Evolutionary conservation across 2,329 filamentous ascomycete species (phyloP).

Genomic region (Hypomyces rosellus): DNA sequence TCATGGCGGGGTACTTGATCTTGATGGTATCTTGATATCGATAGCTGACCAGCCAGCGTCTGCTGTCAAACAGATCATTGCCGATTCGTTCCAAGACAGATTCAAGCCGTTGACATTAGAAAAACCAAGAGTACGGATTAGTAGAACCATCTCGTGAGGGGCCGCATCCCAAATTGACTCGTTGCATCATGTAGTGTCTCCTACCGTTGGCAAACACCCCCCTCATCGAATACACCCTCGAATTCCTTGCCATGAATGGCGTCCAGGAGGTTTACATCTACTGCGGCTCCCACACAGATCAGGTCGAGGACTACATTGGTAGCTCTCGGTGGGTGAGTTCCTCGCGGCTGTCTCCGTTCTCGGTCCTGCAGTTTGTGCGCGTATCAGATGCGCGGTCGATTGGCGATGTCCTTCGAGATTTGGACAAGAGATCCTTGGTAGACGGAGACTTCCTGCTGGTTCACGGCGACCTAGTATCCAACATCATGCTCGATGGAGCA

Average conservation of each 20-base stretch:
- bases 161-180: background rate
- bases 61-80: constrained; percentile 58
- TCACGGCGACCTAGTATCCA: constrained; percentile 87
- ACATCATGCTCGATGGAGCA: constrained; percentile 74
- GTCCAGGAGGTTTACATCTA: constrained; percentile 95
- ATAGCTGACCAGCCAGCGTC: background rate
- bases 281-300: constrained; percentile 77
- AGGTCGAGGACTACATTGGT: constrained; percentile 81
- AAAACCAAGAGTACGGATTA: constrained; percentile 62
- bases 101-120: constrained; percentile 87
- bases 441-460: constrained; percentile 88
- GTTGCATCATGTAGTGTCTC: constrained; percentile 60
- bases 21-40: background rate
- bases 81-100: constrained; percentile 89
- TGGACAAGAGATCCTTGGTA: constrained; percentile 80
- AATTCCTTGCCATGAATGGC: constrained; percentile 90
- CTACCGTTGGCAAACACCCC: constrained; percentile 89
- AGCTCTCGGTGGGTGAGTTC: constrained; percentile 64
- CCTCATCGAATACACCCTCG: constrained; percentile 94
- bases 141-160: background rate
- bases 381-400: constrained; percentile 77
- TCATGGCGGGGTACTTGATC: constrained; percentile 21
- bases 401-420: constrained; percentile 89
- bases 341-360: constrained; percentile 59
- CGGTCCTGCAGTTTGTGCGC: constrained; percentile 74